A percentile compares a stretch with the other conserved stretches of the same genome.
Evolutionary conservation across 2,329 filamentous ascomycete genomes (phyloP).

Genomic region (Aspergillus viridinutans): DNA sequence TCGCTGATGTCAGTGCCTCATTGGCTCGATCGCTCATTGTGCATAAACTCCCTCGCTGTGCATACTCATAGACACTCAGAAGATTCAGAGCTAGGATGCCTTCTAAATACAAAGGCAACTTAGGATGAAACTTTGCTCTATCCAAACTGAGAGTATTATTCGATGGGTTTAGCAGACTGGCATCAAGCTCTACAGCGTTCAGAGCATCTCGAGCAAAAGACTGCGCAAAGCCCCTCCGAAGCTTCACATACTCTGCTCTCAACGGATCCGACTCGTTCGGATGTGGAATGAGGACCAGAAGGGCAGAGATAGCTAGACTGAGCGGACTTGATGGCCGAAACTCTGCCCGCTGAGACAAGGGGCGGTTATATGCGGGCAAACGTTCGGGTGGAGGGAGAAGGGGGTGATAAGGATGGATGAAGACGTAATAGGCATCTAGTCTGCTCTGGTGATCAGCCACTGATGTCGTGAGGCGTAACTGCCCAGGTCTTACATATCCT

Average conservation of each 20-base stretch:
- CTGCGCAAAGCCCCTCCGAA: conserved; percentile 21
- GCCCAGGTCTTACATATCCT: conserved; percentile 37
- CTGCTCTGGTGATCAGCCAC: conserved; percentile 10
- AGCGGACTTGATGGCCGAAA: conserved; percentile 23
- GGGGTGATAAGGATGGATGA: conserved; percentile 28
- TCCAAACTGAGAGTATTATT: conserved; percentile 9
- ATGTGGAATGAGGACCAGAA: conserved; percentile 25
- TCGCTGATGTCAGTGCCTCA: conserved; percentile 23
- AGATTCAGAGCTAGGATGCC: conserved; percentile 23
- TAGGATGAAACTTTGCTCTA: conserved; percentile 13
- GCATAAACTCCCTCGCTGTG: conserved; percentile 25
- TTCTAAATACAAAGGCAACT: conserved; percentile 24
- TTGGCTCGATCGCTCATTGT: conserved; percentile 27
- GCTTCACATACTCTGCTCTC: conserved; percentile 14
- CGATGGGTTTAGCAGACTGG: conserved; percentile 16
- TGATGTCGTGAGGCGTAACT: neutral
- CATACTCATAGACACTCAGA: conserved; percentile 29
- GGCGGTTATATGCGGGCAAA: conserved; percentile 13
- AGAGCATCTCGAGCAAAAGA: conserved; percentile 21
- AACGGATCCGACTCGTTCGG: conserved; percentile 17
- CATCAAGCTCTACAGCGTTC: conserved; percentile 23
- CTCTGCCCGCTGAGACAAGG: conserved; percentile 1
- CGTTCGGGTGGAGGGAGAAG: conserved; percentile 22
- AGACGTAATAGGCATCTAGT: conserved; percentile 29
- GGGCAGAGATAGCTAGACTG: conserved; percentile 24